Evolutionary conservation across 257 asterid genomes (phyloP), one percentile per base, ranked within the genome.

Genomic region (Forsythia viridissima): DNA sequence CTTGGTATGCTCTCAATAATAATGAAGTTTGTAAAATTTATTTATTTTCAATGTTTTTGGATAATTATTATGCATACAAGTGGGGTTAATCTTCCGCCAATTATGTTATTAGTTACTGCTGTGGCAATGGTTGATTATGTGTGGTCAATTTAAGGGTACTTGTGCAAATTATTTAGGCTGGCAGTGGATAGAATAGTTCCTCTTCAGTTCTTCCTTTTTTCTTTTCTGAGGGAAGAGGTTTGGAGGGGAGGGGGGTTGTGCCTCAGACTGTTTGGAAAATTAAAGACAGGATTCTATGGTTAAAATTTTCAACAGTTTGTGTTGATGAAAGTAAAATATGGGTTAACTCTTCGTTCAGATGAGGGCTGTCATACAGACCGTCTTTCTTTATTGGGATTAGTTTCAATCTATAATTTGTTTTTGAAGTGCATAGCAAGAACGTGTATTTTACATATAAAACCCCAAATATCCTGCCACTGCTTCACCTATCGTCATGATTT

Each of bases 1-100:
- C 88, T 90, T 96, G 99, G 99, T 96, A 91, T 88, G 91, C 78
- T 80, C 57, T 59, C 71, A 57, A 55, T 48, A 44, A 52, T 46
- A 11, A 12, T 36, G 13, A 34, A 20, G 9, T 20, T 4, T 24
- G 13, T 63, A 21, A 16, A 24, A 24, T 24, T 21, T 21, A 18
- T 63, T 24, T 63, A 2, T 63, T 24, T 63, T 63, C 39, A 63
- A 11, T 11, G 15, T 63, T 63, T 59, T 59, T 20, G 36, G 11
- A 20, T 59, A 30, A n/a, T 59, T 59, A 6, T 20, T 59, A 20
- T 59, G 13, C 8, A 59, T 59, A 21, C 67, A 20, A 57, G 34
- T 59, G 3, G 13, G 70, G 9, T 10, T 63, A 8, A 24, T 24
- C 24, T 30, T 63, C 40, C 7, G 18, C 16, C n/a, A 21, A 11